Evolutionary conservation across 108 stramenopile species (phyloP).

Genomic region (Cylindrotheca closterium): DNA sequence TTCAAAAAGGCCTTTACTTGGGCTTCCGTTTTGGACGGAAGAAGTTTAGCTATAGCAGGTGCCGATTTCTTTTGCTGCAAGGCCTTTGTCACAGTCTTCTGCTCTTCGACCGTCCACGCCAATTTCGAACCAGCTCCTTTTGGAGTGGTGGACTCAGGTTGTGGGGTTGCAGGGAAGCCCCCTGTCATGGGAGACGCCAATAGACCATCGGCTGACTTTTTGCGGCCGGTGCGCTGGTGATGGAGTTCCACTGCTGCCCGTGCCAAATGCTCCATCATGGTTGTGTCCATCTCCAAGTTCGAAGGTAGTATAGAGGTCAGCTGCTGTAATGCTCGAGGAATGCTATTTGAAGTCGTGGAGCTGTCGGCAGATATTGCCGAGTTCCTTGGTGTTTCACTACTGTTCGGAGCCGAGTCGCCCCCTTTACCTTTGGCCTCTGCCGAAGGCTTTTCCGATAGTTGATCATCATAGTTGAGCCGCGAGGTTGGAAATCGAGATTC

Average conservation of each 20-base stretch:
- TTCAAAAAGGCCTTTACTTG: slow-evolving; percentile 50
- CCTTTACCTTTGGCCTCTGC: neutral
- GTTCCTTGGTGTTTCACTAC: neutral
- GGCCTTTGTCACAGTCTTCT: slow-evolving; percentile 15
- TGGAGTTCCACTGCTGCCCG: slow-evolving; percentile 82
- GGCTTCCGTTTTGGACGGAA: slow-evolving; percentile 32
- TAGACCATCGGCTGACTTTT: slow-evolving; percentile 49
- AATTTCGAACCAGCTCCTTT: slow-evolving; percentile 10
- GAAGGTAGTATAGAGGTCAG: slow-evolving; percentile 38
- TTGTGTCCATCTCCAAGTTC: slow-evolving; percentile 52
- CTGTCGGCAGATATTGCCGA: neutral
- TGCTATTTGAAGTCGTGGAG: slow-evolving; percentile 11
- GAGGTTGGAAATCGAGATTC: neutral
- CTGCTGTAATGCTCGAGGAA: slow-evolving; percentile 26
- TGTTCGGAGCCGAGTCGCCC: too few species aligned
- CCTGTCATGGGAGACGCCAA: slow-evolving; percentile 25
- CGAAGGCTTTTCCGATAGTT: neutral
- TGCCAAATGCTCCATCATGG: slow-evolving; percentile 84
- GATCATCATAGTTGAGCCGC: neutral
- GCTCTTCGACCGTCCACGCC: slow-evolving; percentile 40
- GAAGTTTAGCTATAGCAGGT: slow-evolving; percentile 17
- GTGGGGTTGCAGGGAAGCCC: neutral
- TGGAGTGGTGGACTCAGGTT: neutral
- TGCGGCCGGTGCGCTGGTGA: slow-evolving; percentile 73
- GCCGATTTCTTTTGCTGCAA: slow-evolving; percentile 17